A percentile compares a stretch with the other conserved stretches of the same genome.
Evolutionary conservation across 2,329 filamentous ascomycete species (phyloP).

Genomic region (Parascedosporium putredinis): DNA sequence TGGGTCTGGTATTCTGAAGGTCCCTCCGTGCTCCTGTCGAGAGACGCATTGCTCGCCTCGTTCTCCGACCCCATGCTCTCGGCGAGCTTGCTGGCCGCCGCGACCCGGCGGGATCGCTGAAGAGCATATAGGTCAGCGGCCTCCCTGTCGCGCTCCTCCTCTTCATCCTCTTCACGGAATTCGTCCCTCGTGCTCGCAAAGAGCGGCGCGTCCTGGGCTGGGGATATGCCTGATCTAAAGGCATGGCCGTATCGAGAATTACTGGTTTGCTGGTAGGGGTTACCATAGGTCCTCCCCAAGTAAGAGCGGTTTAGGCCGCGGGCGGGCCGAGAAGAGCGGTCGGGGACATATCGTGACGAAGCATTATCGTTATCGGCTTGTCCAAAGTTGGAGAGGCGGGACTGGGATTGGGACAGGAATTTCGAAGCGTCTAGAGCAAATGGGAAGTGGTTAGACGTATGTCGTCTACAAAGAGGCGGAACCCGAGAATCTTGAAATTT

Average conservation of each 20-base stretch:
- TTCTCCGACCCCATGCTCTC: conserved; percentile 79
- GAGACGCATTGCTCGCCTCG: conserved; percentile 47
- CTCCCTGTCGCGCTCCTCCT: conserved; percentile 80
- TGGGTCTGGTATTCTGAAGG: conserved; percentile 10
- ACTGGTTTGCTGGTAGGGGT: conserved; percentile 71
- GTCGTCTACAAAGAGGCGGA: no score
- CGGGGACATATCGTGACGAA: conserved; percentile 17
- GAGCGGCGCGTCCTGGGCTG: conserved; percentile 72
- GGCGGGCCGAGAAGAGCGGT: conserved; percentile 25
- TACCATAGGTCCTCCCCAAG: conserved; percentile 42
- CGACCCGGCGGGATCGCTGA: conserved; percentile 79
- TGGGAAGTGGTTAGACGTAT: no score
- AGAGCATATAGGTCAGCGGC: conserved; percentile 90
- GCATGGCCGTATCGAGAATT: conserved; percentile 65
- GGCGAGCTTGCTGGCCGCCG: conserved; percentile 71
- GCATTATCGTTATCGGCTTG: conserved; percentile 38
- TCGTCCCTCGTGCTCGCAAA: conserved; percentile 89
- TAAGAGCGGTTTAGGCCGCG: conserved; percentile 30
- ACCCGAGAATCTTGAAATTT: no score
- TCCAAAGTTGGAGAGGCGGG: conserved; percentile 65
- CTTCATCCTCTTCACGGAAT: conserved; percentile 86
- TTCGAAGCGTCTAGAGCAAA: conserved; percentile 83
- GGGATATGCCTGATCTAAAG: conserved; percentile 67
- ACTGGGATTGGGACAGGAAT: conserved; percentile 94
- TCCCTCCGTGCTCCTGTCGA: conserved; percentile 33